phyloP scores from a whole-genome alignment of 2,329 filamentous ascomycete genomes.

The Arthroderma sp. region DNA sequence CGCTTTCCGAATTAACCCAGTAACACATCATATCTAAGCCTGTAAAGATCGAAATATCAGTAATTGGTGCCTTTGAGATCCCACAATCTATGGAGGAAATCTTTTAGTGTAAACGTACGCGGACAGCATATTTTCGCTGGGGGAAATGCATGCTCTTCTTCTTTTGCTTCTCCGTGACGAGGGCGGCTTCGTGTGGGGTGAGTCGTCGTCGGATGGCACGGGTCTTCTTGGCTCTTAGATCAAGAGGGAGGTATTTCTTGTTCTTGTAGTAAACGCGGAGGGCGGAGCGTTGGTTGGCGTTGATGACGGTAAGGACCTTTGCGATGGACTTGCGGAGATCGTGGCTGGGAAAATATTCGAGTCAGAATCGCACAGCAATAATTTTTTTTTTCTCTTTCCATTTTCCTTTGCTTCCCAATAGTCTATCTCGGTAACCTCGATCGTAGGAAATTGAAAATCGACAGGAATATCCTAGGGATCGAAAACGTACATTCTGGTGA shows the following conservation, averaged over 20 bases:
- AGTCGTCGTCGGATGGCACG: slow-evolving; percentile 93
- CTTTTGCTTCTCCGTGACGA: slow-evolving; percentile 84
- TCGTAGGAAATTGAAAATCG: too few species aligned
- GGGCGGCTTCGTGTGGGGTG: slow-evolving; percentile 76
- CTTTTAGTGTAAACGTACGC: slow-evolving; percentile 47
- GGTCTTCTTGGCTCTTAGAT: slow-evolving; percentile 97
- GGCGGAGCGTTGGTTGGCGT: slow-evolving; percentile 96
- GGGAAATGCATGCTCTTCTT: slow-evolving; percentile 96
- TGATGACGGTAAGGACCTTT: slow-evolving; percentile 97
- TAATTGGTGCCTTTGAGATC: not conserved
- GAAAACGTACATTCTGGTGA: slow-evolving; percentile 81
- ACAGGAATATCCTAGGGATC: too few species aligned
- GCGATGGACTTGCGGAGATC: slow-evolving; percentile 99
- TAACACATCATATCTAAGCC: slow-evolving; percentile 1
- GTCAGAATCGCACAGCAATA: slow-evolving; percentile 10
- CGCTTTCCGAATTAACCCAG: not conserved
- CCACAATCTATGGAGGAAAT: not conserved
- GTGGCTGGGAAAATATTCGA: slow-evolving; percentile 48
- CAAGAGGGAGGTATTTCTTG: slow-evolving; percentile 99
- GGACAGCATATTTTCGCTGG: slow-evolving; percentile 96
- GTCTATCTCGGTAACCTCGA: not conserved
- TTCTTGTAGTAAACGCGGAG: slow-evolving; percentile 99
- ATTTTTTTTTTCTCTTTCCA: not conserved
- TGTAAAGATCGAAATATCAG: not conserved
- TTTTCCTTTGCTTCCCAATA: slow-evolving; percentile 1